Evolutionary conservation across 2,329 filamentous ascomycete species (phyloP), one percentile per base, ranked within the genome.

Genomic region (Dendrostoma leiphaemia): DNA sequence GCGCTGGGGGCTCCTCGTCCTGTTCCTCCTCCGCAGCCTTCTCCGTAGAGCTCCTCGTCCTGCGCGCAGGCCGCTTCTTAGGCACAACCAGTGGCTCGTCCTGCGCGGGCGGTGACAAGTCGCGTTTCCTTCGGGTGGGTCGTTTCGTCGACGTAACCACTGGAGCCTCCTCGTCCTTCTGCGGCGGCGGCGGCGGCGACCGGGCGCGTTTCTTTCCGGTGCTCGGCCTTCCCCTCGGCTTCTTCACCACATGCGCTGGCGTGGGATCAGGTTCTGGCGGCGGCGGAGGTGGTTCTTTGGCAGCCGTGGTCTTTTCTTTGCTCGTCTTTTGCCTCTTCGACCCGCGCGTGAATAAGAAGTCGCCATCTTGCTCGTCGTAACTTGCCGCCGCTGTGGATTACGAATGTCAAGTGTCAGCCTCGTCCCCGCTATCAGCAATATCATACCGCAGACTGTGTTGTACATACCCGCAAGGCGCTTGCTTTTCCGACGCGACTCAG

Each of bases 281-380:
- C 48, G 69, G 69, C 24, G 52, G 48, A 6, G 48, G 48, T 17
- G 43, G 46, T 15, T 19, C 48, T 32, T 53, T 48, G 65, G 71
- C 46, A 73, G 71, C 15, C 15, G 59, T 51, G 32, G 54, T 50
- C 4, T 50, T 23, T 9, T 73, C 68, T 53, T 79, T 73, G 54
- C 78, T 77, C 40, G 81, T 79, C 71, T 87, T 90, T 57, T 78
- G 77, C 64, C 82, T 74, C 65, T 89, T 89, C 10, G 85, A 76
- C 58, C 80, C 84, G 61, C 88, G 82, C 59, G 85, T 84, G 67
- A 91, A 92, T 54, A 84, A 77, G 63, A 92, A 92, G 59, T 89
- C 89, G 63, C 88, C 89, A 73, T 89, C 85, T 64, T 88, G 82
- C 69, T 92, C 88, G 63, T 90, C 86, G 63, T 86, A 87, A 58